Evolutionary conservation across 768 basidiomycete genomes (phyloP), one percentile per base, ranked within the genome.

Genomic region (Lactarius akahatsu): DNA sequence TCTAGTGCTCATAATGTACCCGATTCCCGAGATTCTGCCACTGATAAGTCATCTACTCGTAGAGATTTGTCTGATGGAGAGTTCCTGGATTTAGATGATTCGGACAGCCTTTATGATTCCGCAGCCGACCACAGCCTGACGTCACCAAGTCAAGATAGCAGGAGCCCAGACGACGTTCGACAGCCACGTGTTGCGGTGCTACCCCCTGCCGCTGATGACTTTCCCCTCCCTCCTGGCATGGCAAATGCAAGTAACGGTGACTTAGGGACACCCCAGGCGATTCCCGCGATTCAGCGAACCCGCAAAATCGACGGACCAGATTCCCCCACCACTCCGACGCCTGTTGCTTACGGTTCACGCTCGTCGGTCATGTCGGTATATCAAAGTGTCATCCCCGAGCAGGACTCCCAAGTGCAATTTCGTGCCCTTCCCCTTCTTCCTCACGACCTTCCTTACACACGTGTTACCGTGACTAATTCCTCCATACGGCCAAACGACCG

Each of bases 401-500:
- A 73, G 67, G 71, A 67, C 23, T 41, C 47, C n/a, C 61, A 59
- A 32, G 58, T 75, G 76, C 83, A 81, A 28, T 92, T 90, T 77
- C 88, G 91, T 60, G 87, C 88, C 1, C 83, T 92, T 28, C 90
- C 90, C 15, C 79, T 92, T 30, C 76, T 92, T 26, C 78, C 85
- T 4, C 76, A 79, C 16, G 92, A 96, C 72, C 86, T 98, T 16
- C 86, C 86, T 43, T 83, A 82, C 58, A 92, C 94, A 3, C 81
- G 78, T 32, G 81, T 93, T 63, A 74, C 77, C 8, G 94, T 98
- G 34, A 86, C 87, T 2, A 88, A 88, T 63, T 94, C 92, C 15
- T 87, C 90, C 58, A 93, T 98, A 63, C 85, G 88, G 20, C 86
- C 93, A 6, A 98, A 96, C 72, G 92, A 96, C 67, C 83, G 89